Evolutionary conservation across 129 eudicot species (phyloP), one percentile per base, ranked within the genome.

Genomic region (Arctium lappa): DNA sequence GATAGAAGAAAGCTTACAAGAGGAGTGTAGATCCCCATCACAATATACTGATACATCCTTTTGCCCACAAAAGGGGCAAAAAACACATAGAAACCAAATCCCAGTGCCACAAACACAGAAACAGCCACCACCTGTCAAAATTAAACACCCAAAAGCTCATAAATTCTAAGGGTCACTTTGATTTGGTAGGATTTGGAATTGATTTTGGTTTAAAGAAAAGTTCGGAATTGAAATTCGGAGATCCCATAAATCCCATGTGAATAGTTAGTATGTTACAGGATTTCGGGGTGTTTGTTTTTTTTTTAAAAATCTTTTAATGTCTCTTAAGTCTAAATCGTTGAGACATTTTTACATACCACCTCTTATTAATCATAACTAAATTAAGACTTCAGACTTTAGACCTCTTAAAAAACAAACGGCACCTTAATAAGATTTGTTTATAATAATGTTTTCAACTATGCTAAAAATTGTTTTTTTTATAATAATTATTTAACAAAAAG

Each of bases 51-150:
- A 84, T 89, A 88, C 76, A 88, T 79, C 81, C 91, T 86, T 78
- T 88, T 95, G 69, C 97, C 98, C 69, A 95, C 98, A 86, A 95
- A 95, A 82, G 98, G 98, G 3, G 98, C 98, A 90, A 95, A 95
- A 97, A 95, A 95, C 73, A 95, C 98, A 90, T 95, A 95, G 86
- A 91, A 95, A 82, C 93, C 97, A 87, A 95, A 91, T n/a, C 98
- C 98, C 92, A 95, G 83, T 84, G 98, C 98, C 85, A 95, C 84
- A 88, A 95, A 95, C 46, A 95, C 96, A 60, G 98, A 90, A 72
- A 95, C 97, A 78, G 98, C 98, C 38, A 92, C 98, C 73, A 95
- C 97, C 98, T 95, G 88, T 86, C 85, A 66, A 86, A 40, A 42
- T 31, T 37, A 66, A 16, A 73, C 12, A 81, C 18, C 79, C n/a